Base-by-base conservation (phyloP, 2,329 filamentous ascomycete species). In the Pseudogymnoascus sp. region DNA sequence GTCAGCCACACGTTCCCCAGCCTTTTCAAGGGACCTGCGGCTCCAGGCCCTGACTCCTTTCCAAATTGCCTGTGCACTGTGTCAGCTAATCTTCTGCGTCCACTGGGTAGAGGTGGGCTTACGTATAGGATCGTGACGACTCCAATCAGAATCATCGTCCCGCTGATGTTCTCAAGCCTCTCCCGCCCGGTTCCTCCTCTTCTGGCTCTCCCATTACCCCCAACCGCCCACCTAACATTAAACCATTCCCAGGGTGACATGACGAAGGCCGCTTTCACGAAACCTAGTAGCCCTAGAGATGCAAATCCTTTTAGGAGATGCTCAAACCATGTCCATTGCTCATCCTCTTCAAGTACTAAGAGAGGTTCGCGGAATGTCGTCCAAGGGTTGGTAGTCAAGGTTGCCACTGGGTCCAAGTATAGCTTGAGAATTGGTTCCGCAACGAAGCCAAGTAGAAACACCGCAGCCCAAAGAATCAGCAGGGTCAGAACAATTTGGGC, bases 401-500 rank as follows among this genome's bases (percentile, higher is more conserved):
- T 85, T 61, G 86, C 85, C 63, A 86, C 76, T 0, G 92, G 92
- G 71, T 96, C 91, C 62, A 93, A 77, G 79, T 93, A 96, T 29
- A 96, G 78, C 69, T 92, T 90, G 74, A 97, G 88, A 65, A 97
- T 91, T 1, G 93, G 93, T 75, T 97, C 93, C 65, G 93, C 93
- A 68, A 97, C 77, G 71, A 97, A 97, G 44, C 95, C 95, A 63
- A 97, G 84, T 0, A 90, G 40, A 71, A 96, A 97, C 26, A 96
- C 81, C 61, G 87, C 82, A 47, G 86, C 66, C 37, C 91, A 64
- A 67, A 97, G 83, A 66, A 96, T 88, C 19, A 80, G 60, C 2
- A 90, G 68, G 0, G 93, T 97, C 69, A 97, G 78, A 1, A 77
- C 72, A 31, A 91, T 77, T 71, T 96, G 89, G 4, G 88, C 80